Percentiles rank a stretch among this genome's conserved stretches.
These are phyloP conservation scores for Penicillium macrosclerotiorum DNA, from an alignment of 495 filamentous ascomycete genomes.

Conservation along the genomic window DNA sequence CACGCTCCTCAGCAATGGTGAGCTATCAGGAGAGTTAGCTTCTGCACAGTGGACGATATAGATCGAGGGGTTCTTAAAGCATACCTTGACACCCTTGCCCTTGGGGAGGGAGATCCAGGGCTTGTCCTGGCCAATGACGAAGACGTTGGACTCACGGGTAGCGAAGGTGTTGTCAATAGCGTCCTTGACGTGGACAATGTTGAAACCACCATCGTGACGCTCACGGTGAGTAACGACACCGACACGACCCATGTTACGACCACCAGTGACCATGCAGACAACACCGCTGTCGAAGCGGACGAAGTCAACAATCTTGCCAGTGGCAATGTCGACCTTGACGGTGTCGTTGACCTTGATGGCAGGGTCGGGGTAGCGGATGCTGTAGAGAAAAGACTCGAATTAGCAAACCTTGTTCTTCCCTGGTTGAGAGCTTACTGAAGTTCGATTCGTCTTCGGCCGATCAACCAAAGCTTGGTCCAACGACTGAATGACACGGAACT, in stretches of 20 bases:
- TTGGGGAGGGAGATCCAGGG: slow-evolving; percentile 98
- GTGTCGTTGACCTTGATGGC: slow-evolving; percentile 99
- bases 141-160: slow-evolving; percentile 97
- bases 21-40: slow-evolving; percentile 51
- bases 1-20: slow-evolving; percentile 95
- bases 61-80: too few relatives aligned
- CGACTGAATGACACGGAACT: slow-evolving; percentile 95
- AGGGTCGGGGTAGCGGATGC: slow-evolving; percentile 98
- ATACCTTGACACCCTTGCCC: slow-evolving; percentile 98
- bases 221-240: slow-evolving; percentile 99
- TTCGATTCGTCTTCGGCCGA: slow-evolving; percentile 48
- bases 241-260: slow-evolving; percentile 99
- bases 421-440: slow-evolving; percentile 33
- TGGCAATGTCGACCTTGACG: slow-evolving; percentile 95
- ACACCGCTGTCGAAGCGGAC: slow-evolving; percentile 97
- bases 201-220: slow-evolving; percentile 99
- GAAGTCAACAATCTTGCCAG: slow-evolving; percentile 95
- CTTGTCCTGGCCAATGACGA: slow-evolving; percentile 96
- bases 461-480: slow-evolving; percentile 98
- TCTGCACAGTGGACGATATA: too few relatives aligned
- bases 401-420: slow-evolving; percentile 36
- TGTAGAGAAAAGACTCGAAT: slow-evolving; percentile 40
- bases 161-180: slow-evolving; percentile 99
- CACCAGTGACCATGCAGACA: slow-evolving; percentile 96
- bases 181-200: slow-evolving; percentile 99